Percentiles rank a stretch among this genome's conserved stretches.
Evolutionary conservation across 306 rosid species (phyloP).

Genomic region (Lathyrus tuberosus): DNA sequence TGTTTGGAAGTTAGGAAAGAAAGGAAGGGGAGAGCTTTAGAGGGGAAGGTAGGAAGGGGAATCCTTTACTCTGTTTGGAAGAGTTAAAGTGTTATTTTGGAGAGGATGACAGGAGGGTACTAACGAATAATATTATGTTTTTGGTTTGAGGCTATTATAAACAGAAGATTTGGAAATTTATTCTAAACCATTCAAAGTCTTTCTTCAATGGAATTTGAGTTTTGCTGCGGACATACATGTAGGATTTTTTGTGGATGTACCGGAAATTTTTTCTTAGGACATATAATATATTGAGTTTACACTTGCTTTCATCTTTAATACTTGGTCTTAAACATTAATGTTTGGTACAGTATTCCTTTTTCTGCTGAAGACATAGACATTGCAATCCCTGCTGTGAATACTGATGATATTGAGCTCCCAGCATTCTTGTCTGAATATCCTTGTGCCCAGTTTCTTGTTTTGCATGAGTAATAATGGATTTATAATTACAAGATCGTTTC

Average conservation of each 20-base stretch:
- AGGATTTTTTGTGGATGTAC: background rate
- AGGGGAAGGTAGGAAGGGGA: background rate
- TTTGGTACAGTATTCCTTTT: conserved; percentile 82
- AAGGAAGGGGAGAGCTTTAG: background rate
- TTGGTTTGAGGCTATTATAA: background rate
- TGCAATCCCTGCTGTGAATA: conserved; percentile 76
- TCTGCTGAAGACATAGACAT: conserved; percentile 86
- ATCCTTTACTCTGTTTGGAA: background rate
- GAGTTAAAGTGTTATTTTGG: background rate
- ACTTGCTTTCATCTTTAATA: conserved; percentile 19
- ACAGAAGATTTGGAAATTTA: background rate
- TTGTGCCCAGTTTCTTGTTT: conserved; percentile 74
- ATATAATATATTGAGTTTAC: conserved; percentile 3
- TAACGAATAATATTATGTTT: background rate
- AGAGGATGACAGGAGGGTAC: background rate
- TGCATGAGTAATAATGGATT: conserved; percentile 46
- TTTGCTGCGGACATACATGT: conserved; percentile 7
- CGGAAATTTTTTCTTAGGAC: background rate
- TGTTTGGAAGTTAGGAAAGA: background rate
- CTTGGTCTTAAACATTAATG: conserved; percentile 11
- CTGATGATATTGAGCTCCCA: conserved; percentile 69
- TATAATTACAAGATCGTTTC: conserved; percentile 24
- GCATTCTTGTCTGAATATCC: conserved; percentile 62
- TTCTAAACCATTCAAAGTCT: background rate
- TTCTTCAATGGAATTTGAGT: background rate